Evolutionary conservation across 345 rosid genomes (phyloP), one percentile per base, ranked within the genome.

Genomic region (Sisymbrium irio): DNA sequence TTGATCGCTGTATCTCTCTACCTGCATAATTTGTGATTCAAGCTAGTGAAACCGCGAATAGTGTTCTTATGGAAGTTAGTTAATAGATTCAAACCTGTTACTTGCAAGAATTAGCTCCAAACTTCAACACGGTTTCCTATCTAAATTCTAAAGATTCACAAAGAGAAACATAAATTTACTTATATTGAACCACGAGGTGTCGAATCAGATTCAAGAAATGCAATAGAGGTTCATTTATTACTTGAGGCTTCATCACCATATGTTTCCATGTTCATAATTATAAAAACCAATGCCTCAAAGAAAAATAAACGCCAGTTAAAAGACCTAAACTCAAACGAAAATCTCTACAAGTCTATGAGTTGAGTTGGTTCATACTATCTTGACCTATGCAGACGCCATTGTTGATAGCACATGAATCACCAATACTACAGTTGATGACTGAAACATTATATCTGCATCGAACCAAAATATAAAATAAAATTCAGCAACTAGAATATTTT

Each of bases 61-160:
- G 37, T 58, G 27, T 4, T 45, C 28, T 35, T 25, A 69, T 20
- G 57, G 25, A 45, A 45, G 65, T 44, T 58, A 22, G 47, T 70
- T 8, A 70, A 14, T 35, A 70, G 36, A 58, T 58, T 8, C 25
- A 57, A 27, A 69, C 45, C 41, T 56, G 19, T 57, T 58, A 87
- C 98, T 93, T 92, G 81, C 96, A 92, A 59, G 95, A 81, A 62
- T 86, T 88, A 68, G 96, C 95, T 55, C 95, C 96, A 22, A 18
- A 90, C 85, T 75, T 92, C 96, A 35, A 92, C 93, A 68, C 82
- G 78, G 77, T 79, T 64, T 30, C 91, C 96, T 74, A 90, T 85
- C 81, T 69, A 92, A 79, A 67, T 62, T 71, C 96, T 90, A 79
- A 30, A 10, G 39, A 74, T 0, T 1, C 12, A 42, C 25, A 56